Evolutionary conservation across 2,329 filamentous ascomycete genomes (phyloP), one percentile per base, ranked within the genome.

Genomic region (Aspergillus hortae): DNA sequence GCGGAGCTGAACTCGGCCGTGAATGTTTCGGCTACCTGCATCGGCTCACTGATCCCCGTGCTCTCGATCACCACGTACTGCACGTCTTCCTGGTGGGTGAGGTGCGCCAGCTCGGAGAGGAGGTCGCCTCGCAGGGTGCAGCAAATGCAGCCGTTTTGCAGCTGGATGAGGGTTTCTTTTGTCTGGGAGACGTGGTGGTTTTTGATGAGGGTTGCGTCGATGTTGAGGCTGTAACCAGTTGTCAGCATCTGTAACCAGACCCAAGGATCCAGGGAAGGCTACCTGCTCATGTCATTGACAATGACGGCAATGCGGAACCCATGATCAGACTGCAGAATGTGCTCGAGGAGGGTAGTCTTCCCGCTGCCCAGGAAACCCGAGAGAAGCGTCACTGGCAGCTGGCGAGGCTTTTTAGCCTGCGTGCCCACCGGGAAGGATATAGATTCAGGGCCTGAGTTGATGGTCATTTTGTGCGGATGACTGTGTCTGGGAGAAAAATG

Each of bases 121-220:
- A 90, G 70, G 51, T 90, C 87, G 1, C 86, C 86, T 3, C 87
- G 82, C 0, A 90, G 75, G 0, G 86, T 90, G 60, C 87, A 90
- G 74, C 87, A 90, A 61, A 90, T 90, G 58, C 87, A 90, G 9
- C 87, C 85, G 55, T 88, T 89, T 61, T 88, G 84, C 49, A 89
- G 77, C 9, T 84, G 80, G 14, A 88, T 82, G 30, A 88, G 76
- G 56, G 87, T 85, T 57, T 87, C 83, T 36, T 85, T 73, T 0
- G 80, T 81, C 56, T 81, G 78, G 2, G 79, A 80, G 33, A 86
- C 68, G 21, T 77, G 77, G 60, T 84, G 78, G 1, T 81, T 74
- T 14, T 79, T 79, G 42, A 87, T 81, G 0, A 86, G 70, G 4
- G 82, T 77, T 0, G 84, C 84, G 52, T 88, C 84, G 57, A 88